Percentiles rank a stretch among this genome's conserved stretches.
Evolutionary conservation across 2,329 filamentous ascomycete genomes (phyloP).

Genomic region (Gremmenia infestans): DNA sequence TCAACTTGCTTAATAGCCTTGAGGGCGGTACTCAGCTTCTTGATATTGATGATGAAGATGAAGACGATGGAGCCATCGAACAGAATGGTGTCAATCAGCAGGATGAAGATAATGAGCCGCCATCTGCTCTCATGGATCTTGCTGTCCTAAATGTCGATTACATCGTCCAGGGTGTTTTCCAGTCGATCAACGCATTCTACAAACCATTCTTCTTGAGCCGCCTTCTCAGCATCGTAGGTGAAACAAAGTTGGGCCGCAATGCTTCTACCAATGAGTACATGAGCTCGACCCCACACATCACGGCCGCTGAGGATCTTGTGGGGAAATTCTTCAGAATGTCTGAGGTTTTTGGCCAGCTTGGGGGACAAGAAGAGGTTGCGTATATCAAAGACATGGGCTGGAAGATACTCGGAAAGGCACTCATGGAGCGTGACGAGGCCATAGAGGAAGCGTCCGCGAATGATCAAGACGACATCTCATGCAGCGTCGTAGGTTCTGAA

Average conservation of each 20-base stretch:
- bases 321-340: neutral
- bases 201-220: neutral
- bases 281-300: neutral
- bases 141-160: neutral
- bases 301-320: neutral
- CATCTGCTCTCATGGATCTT: neutral
- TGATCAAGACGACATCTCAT: neutral
- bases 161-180: neutral
- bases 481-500: neutral
- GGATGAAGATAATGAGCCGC: neutral
- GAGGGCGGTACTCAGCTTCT: neutral
- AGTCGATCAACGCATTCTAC: neutral
- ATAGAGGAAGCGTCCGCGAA: neutral
- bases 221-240: neutral
- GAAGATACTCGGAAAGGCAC: neutral
- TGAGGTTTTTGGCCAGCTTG: neutral
- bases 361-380: neutral
- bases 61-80: neutral
- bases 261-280: neutral
- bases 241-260: neutral
- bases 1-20: neutral
- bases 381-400: neutral
- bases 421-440: neutral
- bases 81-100: neutral
- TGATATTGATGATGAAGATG: neutral